Percentiles rank a stretch among this genome's conserved stretches.
Conservation (phyloP, 169 alveolate genomes). For the Cyclospora cayetanensis region DNA sequence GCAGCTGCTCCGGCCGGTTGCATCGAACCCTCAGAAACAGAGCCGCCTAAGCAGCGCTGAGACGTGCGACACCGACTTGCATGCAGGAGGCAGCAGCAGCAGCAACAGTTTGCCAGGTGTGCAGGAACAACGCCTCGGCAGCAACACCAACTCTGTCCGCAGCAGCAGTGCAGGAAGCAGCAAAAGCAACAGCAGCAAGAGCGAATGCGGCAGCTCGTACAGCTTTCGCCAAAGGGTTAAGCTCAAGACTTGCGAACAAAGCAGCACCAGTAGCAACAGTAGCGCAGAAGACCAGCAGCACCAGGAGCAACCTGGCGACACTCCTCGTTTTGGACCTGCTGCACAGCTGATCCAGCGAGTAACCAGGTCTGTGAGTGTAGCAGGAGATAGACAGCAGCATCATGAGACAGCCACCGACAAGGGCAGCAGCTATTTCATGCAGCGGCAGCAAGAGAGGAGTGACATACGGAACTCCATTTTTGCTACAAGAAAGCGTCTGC, state of each 20-base stretch:
- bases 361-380: not conserved
- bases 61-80: constrained; percentile 26
- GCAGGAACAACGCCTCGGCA: not conserved
- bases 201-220: not conserved
- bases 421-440: not conserved
- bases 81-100: not conserved
- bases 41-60: constrained; percentile 55
- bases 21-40: not conserved
- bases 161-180: constrained; percentile 14
- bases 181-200: not conserved
- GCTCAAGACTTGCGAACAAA: too few relatives aligned
- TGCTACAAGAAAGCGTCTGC: constrained; percentile 18
- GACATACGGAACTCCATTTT: not conserved
- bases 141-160: constrained; percentile 28
- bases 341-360: not conserved
- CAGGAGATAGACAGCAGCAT: not conserved
- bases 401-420: not conserved
- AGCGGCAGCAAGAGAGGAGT: not conserved
- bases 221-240: not conserved
- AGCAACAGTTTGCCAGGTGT: not conserved
- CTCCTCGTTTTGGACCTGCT: constrained; percentile 53
- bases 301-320: constrained; percentile 5
- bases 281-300: not conserved
- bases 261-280: constrained; percentile 26
- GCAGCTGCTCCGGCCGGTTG: too few relatives aligned